phyloP scores from a whole-genome alignment of 352 stramenopile species.

The Phytophthora podocarpi region DNA sequence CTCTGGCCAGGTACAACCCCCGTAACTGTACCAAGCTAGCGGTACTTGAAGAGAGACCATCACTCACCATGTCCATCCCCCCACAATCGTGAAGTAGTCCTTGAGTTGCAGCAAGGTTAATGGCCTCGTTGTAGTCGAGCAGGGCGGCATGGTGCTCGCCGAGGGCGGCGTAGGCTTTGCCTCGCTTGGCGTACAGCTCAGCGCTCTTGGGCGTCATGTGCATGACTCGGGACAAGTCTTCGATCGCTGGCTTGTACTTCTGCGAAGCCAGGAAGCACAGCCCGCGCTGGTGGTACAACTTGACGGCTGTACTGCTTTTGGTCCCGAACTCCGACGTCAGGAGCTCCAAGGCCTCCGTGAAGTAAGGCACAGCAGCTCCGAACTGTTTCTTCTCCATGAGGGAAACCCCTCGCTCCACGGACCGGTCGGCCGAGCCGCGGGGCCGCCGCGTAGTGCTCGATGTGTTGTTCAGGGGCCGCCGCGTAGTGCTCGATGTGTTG shows the following conservation, averaged over 20 bases:
- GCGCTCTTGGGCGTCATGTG: conserved; percentile 66
- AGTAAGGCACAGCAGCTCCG: conserved; percentile 56
- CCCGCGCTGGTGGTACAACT: conserved; percentile 68
- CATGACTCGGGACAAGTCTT: conserved; percentile 79
- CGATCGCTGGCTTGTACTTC: conserved; percentile 65
- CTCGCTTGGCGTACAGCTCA: conserved; percentile 71
- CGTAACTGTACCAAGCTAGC: conserved; percentile 47
- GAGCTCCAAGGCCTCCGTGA: conserved; percentile 53
- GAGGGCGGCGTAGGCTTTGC: conserved; percentile 61
- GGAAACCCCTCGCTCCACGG: conserved; percentile 42
- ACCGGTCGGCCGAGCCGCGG: conserved; percentile 10
- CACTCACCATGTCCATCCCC: conserved; percentile 11
- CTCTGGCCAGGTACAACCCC: conserved; percentile 52
- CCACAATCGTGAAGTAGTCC: conserved; percentile 37
- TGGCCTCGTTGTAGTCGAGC: conserved; percentile 70
- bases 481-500: conserved; percentile 16
- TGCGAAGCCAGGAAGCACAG: conserved; percentile 58
- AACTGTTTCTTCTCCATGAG: conserved; percentile 69
- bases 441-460: conserved; percentile 13
- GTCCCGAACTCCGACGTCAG: conserved; percentile 11
- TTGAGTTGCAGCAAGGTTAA: conserved; percentile 48
- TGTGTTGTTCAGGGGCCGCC: conserved; percentile 39
- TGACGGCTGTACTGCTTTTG: conserved; percentile 40
- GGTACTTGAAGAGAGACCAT: conserved; percentile 28
- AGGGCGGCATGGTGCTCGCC: conserved; percentile 58